These are phyloP conservation scores for Acacia pycnantha DNA, from an alignment of 331 rosid genomes.

Conservation along the genomic window DNA sequence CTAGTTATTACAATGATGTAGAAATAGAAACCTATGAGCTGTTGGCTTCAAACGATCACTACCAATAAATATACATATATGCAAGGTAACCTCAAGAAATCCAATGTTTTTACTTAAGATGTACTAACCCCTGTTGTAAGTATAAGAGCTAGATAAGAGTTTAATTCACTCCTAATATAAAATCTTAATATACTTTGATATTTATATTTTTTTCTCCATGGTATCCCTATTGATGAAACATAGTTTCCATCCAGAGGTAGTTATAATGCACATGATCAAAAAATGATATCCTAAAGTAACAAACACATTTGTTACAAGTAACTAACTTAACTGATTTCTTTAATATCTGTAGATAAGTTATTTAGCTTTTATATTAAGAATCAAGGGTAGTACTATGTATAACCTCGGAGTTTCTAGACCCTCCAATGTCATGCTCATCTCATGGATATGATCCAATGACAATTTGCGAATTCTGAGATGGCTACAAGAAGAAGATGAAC, in stretches of 20 bases:
- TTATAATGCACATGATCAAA: no score
- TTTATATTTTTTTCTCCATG: no score
- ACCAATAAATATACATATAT: not conserved
- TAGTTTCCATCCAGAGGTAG: no score
- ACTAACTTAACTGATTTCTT: no score
- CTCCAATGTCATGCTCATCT: not conserved
- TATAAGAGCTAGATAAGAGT: no score
- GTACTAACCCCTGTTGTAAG: not conserved
- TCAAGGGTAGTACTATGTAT: not conserved
- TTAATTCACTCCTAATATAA: no score
- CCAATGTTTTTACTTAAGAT: not conserved
- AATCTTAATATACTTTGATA: no score
- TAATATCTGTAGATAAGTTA: no score
- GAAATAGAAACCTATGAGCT: not conserved
- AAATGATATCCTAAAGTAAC: no score
- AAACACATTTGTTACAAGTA: no score
- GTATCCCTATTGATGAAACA: no score
- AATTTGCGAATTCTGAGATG: constrained; percentile 66
- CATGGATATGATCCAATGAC: not conserved
- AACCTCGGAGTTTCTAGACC: not conserved
- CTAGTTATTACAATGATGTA: not conserved
- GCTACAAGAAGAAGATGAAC: constrained; percentile 60
- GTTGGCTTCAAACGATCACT: not conserved
- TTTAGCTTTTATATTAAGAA: no score
- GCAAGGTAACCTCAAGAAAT: not conserved